A percentile compares a stretch with the other conserved stretches of the same genome.
These are phyloP conservation scores for Trichoderma polysporum DNA, from an alignment of 2,329 filamentous ascomycete species.

Conservation along the genomic window DNA sequence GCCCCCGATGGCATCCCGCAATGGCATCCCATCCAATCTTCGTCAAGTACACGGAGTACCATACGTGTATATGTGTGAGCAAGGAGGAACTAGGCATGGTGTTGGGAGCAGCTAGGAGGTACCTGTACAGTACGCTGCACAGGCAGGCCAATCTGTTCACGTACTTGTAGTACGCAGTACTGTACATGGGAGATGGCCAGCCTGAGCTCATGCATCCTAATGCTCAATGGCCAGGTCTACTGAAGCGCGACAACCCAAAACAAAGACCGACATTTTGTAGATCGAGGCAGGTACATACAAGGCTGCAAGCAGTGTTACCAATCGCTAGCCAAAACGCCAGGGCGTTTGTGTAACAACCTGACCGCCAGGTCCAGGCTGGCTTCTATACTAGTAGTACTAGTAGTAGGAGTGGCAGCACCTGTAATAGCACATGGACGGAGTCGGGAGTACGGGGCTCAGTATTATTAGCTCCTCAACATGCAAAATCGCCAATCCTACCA, in stretches of 20 bases:
- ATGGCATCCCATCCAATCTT: background rate
- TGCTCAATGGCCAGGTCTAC: background rate
- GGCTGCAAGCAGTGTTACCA: conserved; percentile 5
- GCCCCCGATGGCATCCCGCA: background rate
- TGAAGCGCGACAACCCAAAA: background rate
- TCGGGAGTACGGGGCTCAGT: background rate
- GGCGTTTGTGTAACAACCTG: conserved; percentile 11
- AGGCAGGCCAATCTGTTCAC: background rate
- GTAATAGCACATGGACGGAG: background rate
- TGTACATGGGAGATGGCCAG: background rate
- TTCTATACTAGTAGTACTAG: background rate
- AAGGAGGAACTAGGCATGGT: background rate
- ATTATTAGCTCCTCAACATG: conserved; percentile 1
- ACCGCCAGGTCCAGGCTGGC: conserved; percentile 1
- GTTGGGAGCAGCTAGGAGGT: background rate
- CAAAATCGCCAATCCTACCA: conserved; percentile 1
- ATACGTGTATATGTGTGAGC: background rate
- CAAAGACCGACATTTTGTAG: conserved; percentile 6
- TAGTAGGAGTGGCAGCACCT: too few species aligned
- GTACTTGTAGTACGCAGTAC: background rate
- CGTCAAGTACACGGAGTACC: background rate
- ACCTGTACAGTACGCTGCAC: background rate
- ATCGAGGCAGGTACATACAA: conserved; percentile 13
- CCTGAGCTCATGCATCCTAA: background rate
- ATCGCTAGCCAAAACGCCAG: background rate